A percentile compares a stretch with the other conserved stretches of the same genome.
Conservation (phyloP, 129 eudicot species). For the Flaveria robusta region DNA sequence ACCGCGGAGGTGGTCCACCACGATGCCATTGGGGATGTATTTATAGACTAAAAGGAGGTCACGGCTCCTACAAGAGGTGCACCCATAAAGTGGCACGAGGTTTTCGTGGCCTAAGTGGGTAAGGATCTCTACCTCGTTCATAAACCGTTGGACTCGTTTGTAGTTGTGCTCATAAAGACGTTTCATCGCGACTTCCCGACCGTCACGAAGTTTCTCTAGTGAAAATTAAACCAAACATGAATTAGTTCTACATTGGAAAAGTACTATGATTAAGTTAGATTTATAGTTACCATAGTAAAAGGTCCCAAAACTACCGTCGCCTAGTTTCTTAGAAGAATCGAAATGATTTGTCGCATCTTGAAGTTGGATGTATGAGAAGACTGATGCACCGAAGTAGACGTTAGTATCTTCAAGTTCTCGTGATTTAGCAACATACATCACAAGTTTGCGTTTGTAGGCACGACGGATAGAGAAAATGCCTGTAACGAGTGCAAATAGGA, state of each 20-base stretch:
- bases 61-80: constrained; percentile 64
- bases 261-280: background rate
- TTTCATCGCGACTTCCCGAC: constrained; percentile 80
- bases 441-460: constrained; percentile 26
- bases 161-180: constrained; percentile 73
- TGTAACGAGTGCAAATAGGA: constrained; percentile 26
- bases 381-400: constrained; percentile 48
- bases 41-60: constrained; percentile 69
- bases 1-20: constrained; percentile 82
- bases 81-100: constrained; percentile 67
- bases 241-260: background rate
- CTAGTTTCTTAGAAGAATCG: constrained; percentile 49
- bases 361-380: constrained; percentile 60
- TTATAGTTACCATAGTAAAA: constrained; percentile 54
- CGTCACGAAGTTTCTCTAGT: constrained; percentile 68
- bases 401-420: constrained; percentile 43
- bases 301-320: constrained; percentile 69
- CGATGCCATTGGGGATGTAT: constrained; percentile 59
- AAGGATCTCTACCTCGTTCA: constrained; percentile 74
- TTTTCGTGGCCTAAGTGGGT: constrained; percentile 62
- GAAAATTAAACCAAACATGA: background rate
- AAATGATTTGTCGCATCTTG: constrained; percentile 61
- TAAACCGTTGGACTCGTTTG: constrained; percentile 63
- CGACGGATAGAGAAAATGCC: constrained; percentile 25
- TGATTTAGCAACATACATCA: constrained; percentile 27